A percentile compares a stretch with the other conserved stretches of the same genome.
Conservation (phyloP, 2,329 filamentous ascomycete species). For the Alternaria infectoria region DNA sequence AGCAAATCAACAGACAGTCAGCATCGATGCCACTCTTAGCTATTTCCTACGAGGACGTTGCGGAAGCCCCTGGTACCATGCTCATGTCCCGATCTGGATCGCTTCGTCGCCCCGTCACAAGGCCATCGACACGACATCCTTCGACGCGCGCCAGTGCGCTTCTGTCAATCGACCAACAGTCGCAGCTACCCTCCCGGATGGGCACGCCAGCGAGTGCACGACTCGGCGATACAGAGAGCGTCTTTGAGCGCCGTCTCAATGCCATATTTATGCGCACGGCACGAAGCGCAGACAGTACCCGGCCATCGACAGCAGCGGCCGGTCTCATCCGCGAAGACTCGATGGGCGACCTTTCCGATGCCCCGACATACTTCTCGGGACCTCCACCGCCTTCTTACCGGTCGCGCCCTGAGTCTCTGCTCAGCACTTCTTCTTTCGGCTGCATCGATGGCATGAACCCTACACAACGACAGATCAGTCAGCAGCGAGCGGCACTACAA, state of each 20-base stretch:
- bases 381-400: slow-evolving; percentile 43
- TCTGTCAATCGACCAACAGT: not conserved
- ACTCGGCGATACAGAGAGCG: slow-evolving; percentile 17
- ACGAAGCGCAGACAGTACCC: slow-evolving; percentile 15
- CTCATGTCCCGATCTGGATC: slow-evolving; percentile 17
- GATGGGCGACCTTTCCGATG: slow-evolving; percentile 41
- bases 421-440: slow-evolving; percentile 44
- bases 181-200: slow-evolving; percentile 4
- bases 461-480: slow-evolving; percentile 34
- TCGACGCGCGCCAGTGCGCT: slow-evolving; percentile 1
- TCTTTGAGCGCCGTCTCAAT: slow-evolving; percentile 25
- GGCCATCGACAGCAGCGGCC: slow-evolving; percentile 22
- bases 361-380: slow-evolving; percentile 42
- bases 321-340: slow-evolving; percentile 34
- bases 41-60: slow-evolving; percentile 19
- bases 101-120: slow-evolving; percentile 3
- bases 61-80: slow-evolving; percentile 7
- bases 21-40: slow-evolving; percentile 34
- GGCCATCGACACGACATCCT: slow-evolving; percentile 11
- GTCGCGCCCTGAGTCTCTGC: slow-evolving; percentile 37
- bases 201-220: slow-evolving; percentile 18
- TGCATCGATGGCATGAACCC: slow-evolving; percentile 43
- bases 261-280: slow-evolving; percentile 14
- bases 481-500: slow-evolving; percentile 27
- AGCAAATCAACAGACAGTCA: slow-evolving; percentile 28